Evolutionary conservation across 179 eudicot species (phyloP), one percentile per base, ranked within the genome.

Genomic region (Vitellaria paradoxa): DNA sequence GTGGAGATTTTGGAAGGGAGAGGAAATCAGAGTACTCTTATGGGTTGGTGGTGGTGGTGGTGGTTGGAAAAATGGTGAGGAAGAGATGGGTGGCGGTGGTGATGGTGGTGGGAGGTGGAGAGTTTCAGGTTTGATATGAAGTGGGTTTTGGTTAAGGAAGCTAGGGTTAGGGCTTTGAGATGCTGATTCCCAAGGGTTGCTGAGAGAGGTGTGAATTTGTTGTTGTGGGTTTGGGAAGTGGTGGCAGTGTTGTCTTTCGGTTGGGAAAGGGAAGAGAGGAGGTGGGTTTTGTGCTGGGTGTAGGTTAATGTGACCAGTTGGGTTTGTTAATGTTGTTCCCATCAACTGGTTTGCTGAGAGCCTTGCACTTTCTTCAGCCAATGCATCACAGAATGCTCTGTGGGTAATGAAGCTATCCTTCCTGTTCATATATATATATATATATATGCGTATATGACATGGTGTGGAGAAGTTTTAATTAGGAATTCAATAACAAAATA

Each of bases 281-380:
- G 75, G 24, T 37, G 61, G 78, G 70, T 46, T 57, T 24, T 74
- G 74, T 30, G n/a, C n/a, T 17, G 61, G 75, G 69, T 68, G 59
- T 3, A 24, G 65, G 73, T 42, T 66, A 59, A 74, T 67, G 37
- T 73, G 65, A 45, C 23, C 73, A 68, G 56, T 37, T 30, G 65
- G 10, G 40, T 57, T 14, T 26, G 45, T 52, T 30, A 30, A 30
- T 37, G 62, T 23, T 21, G 71, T 76, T 15, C 60, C 78, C 37
- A 30, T 30, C 18, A 76, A 40, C 26, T 85, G 85, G 85, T 86
- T 85, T 61, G 90, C 85, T 17, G 96, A 86, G 46, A 90, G 86
- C 61, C 97, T 87, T 59, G 97, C 97, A 86, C 89, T 92, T 91
- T 94, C 98, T 85, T 94, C 97, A 74, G 95, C 93, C 65, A 93